Percentiles rank a stretch among this genome's conserved stretches.
phyloP scores from a whole-genome alignment of 352 stramenopile species.

The Thalassiosira mediterranea region DNA sequence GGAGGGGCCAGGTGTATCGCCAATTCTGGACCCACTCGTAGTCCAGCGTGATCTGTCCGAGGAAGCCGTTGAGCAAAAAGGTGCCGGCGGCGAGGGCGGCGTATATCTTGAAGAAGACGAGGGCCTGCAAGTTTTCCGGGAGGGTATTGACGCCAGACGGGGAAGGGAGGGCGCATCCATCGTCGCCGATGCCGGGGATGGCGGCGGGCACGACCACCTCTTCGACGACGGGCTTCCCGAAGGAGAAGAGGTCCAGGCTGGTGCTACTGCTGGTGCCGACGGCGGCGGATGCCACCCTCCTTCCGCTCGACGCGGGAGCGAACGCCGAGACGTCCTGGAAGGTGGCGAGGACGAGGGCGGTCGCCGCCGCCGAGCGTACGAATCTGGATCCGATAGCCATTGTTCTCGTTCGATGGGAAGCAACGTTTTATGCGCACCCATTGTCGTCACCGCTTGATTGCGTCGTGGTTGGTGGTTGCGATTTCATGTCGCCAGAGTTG shows the following conservation, averaged over 20 bases:
- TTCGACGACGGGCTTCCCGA: neutral
- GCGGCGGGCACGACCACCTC: neutral
- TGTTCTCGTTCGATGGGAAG: no score
- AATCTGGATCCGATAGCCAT: no score
- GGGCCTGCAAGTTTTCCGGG: conserved; percentile 10
- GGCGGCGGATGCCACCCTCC: no score
- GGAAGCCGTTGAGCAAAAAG: conserved; percentile 8
- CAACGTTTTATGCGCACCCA: no score
- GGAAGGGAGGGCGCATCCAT: conserved; percentile 35
- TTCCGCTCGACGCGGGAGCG: no score
- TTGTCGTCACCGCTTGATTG: no score
- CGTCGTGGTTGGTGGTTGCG: no score
- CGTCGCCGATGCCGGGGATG: conserved; percentile 20
- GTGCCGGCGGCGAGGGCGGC: conserved; percentile 16
- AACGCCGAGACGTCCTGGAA: no score
- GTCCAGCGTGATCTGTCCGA: conserved; percentile 11
- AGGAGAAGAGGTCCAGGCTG: neutral
- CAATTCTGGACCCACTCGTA: conserved; percentile 46
- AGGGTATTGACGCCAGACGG: conserved; percentile 29
- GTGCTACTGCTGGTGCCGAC: no score
- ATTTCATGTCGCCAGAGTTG: no score
- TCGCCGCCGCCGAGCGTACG: no score
- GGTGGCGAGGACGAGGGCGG: no score
- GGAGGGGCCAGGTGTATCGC: conserved; percentile 62
- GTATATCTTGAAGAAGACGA: conserved; percentile 17